Percentiles rank a stretch among this genome's conserved stretches.
phyloP scores from a whole-genome alignment of 768 basidiomycete genomes.

The Pulveroboletus frians region DNA sequence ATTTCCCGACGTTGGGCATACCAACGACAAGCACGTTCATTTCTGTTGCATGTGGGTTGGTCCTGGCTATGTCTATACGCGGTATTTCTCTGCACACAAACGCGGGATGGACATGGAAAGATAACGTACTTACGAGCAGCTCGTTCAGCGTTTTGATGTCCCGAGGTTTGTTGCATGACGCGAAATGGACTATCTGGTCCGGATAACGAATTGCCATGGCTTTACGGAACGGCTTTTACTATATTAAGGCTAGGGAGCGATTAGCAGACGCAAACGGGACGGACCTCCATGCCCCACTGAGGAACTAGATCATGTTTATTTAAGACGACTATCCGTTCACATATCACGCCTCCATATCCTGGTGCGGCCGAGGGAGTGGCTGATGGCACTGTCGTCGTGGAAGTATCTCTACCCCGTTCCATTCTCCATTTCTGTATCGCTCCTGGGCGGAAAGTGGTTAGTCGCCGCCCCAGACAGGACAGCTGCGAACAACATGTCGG shows the following conservation, averaged over 20 bases:
- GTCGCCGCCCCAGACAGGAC: slow-evolving; percentile 10
- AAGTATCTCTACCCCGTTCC: slow-evolving; percentile 57
- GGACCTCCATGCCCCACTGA: slow-evolving; percentile 80
- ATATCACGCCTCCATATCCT: slow-evolving; percentile 36
- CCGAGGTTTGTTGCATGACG: slow-evolving; percentile 62
- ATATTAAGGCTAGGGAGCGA: slow-evolving; percentile 9
- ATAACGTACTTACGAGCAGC: slow-evolving; percentile 67
- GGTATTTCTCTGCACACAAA: slow-evolving; percentile 1
- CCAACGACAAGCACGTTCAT: slow-evolving; percentile 91
- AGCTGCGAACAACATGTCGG: slow-evolving; percentile 6
- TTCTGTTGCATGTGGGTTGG: slow-evolving; percentile 65
- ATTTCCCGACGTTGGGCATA: slow-evolving; percentile 99
- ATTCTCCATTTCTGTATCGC: slow-evolving; percentile 63
- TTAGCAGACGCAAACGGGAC: slow-evolving; percentile 8
- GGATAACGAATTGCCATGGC: slow-evolving; percentile 71
- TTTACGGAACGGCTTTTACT: slow-evolving; percentile 60
- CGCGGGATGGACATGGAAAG: neutral
- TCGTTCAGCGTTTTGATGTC: slow-evolving; percentile 63
- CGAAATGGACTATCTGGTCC: slow-evolving; percentile 62
- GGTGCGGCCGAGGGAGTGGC: slow-evolving; percentile 6
- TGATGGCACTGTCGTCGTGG: slow-evolving; percentile 36
- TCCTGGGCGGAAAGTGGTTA: slow-evolving; percentile 36
- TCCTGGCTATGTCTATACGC: slow-evolving; percentile 58
- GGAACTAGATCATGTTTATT: slow-evolving; percentile 93
- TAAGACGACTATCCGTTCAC: slow-evolving; percentile 85